Evolutionary conservation across 2,329 filamentous ascomycete species (phyloP).

Genomic region (Microdochium nivale): DNA sequence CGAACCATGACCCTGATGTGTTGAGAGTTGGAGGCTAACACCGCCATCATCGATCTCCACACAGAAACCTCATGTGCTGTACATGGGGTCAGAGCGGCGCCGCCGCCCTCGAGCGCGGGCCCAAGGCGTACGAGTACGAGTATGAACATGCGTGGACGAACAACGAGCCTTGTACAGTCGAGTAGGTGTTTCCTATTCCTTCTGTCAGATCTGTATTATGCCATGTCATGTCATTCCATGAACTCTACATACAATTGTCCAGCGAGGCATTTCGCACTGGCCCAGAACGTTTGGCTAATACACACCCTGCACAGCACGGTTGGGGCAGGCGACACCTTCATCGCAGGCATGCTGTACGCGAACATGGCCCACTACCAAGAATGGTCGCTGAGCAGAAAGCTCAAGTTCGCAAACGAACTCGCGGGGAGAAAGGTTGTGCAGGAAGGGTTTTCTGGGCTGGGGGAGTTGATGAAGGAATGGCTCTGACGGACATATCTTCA

Average conservation of each 20-base stretch:
- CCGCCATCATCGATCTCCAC: too few species aligned
- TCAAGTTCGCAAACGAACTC: constrained; percentile 55
- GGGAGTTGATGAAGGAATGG: constrained; percentile 17
- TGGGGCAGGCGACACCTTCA: constrained; percentile 69
- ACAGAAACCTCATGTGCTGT: constrained; percentile 33
- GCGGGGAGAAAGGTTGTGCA: constrained; percentile 60
- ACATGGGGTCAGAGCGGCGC: constrained; percentile 40
- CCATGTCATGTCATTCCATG: too few species aligned
- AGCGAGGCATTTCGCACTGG: not conserved
- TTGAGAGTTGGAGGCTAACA: too few species aligned
- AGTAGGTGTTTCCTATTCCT: not conserved
- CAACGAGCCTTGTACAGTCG: constrained; percentile 12
- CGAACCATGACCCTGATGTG: too few species aligned
- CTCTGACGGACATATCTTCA: too few species aligned
- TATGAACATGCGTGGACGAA: constrained; percentile 19
- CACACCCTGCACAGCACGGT: constrained; percentile 43
- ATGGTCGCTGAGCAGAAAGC: constrained; percentile 38
- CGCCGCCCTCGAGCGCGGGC: not conserved
- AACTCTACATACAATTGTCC: too few species aligned
- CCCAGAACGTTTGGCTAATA: too few species aligned
- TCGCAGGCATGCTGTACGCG: constrained; percentile 60
- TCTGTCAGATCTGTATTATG: not conserved
- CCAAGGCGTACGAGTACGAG: constrained; percentile 35
- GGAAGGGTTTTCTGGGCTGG: constrained; percentile 55
- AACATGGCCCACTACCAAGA: constrained; percentile 39